Evolutionary conservation across 129 eudicot species (phyloP).

Genomic region (Helianthus annuus): DNA sequence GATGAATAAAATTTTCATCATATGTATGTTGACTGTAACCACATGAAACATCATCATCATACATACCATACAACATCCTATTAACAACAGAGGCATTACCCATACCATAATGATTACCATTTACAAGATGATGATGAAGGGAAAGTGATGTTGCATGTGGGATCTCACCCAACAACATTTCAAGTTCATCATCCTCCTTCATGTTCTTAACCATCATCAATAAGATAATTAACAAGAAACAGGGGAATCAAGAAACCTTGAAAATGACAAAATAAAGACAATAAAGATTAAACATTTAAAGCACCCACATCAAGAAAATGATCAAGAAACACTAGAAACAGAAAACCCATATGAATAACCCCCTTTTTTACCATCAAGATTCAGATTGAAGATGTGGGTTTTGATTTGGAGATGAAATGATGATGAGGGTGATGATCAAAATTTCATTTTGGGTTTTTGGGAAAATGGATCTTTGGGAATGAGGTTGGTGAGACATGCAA

Average conservation of each 20-base stretch:
- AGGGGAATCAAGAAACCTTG: constrained; percentile 30
- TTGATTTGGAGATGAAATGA: constrained; percentile 26
- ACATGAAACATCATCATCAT: constrained; percentile 36
- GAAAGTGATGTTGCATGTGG: constrained; percentile 65
- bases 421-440: constrained; percentile 6
- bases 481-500: constrained; percentile 82
- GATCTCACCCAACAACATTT: constrained; percentile 82
- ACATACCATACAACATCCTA: constrained; percentile 42
- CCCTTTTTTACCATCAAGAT: constrained; percentile 45
- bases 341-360: constrained; percentile 43
- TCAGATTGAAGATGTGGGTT: constrained; percentile 10
- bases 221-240: constrained; percentile 33
- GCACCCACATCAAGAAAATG: constrained; percentile 44
- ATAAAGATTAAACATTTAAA: constrained; percentile 31
- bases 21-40: constrained; percentile 34
- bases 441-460: constrained; percentile 49
- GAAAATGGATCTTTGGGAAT: constrained; percentile 32
- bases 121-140: constrained; percentile 39
- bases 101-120: constrained; percentile 19
- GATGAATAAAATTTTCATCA: constrained; percentile 40
- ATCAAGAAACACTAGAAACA: constrained; percentile 28
- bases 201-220: constrained; percentile 51
- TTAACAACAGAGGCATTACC: constrained; percentile 28
- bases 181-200: constrained; percentile 80
- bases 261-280: constrained; percentile 24